These are phyloP conservation scores for Fusarium protoensiforme DNA, from an alignment of 2,329 filamentous ascomycete species.

Conservation along the genomic window DNA sequence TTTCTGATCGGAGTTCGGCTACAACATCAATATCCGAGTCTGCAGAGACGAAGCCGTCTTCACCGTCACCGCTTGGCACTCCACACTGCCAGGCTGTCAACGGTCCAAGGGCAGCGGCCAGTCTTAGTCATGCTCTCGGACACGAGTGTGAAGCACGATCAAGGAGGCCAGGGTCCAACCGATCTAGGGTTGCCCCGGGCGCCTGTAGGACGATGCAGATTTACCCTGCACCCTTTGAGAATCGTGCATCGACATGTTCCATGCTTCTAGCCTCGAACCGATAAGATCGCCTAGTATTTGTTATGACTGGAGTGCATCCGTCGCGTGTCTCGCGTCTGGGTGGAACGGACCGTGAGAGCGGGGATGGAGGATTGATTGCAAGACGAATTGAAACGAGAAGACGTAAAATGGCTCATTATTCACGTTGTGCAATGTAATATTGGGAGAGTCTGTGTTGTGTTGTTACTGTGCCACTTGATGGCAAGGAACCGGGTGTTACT, in stretches of 20 bases:
- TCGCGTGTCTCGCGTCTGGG: not conserved
- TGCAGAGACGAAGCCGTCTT: not conserved
- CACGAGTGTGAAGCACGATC: not conserved
- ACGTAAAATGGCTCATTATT: not conserved
- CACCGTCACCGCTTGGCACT: not conserved
- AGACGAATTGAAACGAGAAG: not conserved
- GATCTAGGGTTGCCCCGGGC: not conserved
- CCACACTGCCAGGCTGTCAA: not conserved
- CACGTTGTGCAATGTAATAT: not conserved
- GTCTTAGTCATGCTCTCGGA: not conserved
- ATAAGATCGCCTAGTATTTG: not conserved
- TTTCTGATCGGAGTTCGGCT: not conserved
- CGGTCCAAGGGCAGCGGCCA: not conserved
- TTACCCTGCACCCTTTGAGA: not conserved
- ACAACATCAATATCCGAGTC: not conserved
- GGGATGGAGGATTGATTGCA: not conserved
- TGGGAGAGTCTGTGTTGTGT: not conserved
- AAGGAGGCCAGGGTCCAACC: not conserved
- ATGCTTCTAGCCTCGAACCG: not conserved
- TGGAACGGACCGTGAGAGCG: not conserved
- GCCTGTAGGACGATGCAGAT: conserved; percentile 1
- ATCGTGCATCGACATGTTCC: conserved; percentile 1
- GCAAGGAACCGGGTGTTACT: not conserved
- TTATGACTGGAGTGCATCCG: not conserved
- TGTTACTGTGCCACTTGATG: not conserved